phyloP scores from a whole-genome alignment of 148 eudicot species.

The Spergularia marina region DNA sequence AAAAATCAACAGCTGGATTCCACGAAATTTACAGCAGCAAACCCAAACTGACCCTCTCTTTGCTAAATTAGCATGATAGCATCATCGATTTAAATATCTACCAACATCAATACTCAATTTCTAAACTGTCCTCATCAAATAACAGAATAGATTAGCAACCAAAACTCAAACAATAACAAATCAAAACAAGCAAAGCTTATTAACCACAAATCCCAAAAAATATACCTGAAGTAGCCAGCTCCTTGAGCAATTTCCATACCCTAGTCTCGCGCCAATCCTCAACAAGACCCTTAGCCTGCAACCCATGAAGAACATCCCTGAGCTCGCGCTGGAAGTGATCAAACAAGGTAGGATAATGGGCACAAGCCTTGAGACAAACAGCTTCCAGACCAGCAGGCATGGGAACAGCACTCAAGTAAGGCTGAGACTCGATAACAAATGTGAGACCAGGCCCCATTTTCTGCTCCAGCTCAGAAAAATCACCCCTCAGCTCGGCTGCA shows the following conservation, averaged over 20 bases:
- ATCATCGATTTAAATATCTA: not conserved
- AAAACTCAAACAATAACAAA: not conserved
- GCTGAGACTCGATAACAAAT: slow-evolving; percentile 76
- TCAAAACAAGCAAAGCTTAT: not conserved
- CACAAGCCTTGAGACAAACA: slow-evolving; percentile 73
- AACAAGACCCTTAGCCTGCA: slow-evolving; percentile 38
- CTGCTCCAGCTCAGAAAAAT: slow-evolving; percentile 54
- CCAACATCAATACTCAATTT: not conserved
- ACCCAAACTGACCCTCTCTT: not conserved
- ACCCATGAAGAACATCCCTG: slow-evolving; percentile 61
- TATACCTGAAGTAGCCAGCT: slow-evolving; percentile 64
- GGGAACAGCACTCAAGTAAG: slow-evolving; percentile 64
- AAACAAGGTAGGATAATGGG: slow-evolving; percentile 80
- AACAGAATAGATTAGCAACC: not conserved
- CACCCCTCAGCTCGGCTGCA: slow-evolving; percentile 56
- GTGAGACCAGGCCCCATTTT: slow-evolving; percentile 74
- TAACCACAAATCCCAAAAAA: not conserved
- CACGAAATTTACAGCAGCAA: not conserved
- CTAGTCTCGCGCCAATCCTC: slow-evolving; percentile 56
- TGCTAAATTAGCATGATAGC: not conserved
- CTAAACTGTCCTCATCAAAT: not conserved
- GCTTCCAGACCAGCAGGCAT: slow-evolving; percentile 79
- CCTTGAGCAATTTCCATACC: slow-evolving; percentile 78
- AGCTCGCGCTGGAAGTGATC: slow-evolving; percentile 86
- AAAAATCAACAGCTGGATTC: not conserved